phyloP scores from a whole-genome alignment of 345 rosid genomes.

The Pistacia atlantica region DNA sequence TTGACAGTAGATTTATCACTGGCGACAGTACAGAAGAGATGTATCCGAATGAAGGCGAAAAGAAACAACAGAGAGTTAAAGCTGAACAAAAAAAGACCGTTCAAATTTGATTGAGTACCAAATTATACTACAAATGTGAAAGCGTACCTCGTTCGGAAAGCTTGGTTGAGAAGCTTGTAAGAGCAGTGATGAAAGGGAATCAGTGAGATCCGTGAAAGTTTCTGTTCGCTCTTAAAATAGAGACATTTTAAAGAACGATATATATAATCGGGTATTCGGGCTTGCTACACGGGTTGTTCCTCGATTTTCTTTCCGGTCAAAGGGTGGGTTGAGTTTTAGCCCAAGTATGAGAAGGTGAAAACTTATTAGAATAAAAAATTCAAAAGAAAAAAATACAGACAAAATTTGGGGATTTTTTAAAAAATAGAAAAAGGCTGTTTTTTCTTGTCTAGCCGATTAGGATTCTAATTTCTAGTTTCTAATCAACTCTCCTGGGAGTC shows the following conservation, averaged over 20 bases:
- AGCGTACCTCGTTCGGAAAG: conserved; percentile 6
- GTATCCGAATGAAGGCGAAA: background rate
- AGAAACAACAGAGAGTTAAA: background rate
- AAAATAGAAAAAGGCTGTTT: too few relatives aligned
- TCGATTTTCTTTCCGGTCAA: background rate
- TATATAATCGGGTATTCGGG: background rate
- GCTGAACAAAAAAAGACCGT: background rate
- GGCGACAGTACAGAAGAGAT: too few relatives aligned
- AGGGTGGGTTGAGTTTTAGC: background rate
- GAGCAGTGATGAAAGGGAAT: background rate
- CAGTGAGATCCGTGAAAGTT: background rate
- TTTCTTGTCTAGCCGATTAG: too few relatives aligned
- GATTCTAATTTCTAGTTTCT: too few relatives aligned
- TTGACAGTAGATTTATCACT: background rate
- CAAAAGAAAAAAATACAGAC: too few relatives aligned
- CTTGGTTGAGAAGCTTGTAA: background rate
- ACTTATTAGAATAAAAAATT: too few relatives aligned
- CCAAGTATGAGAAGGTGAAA: background rate
- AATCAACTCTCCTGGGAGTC: too few relatives aligned
- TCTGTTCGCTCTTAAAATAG: background rate
- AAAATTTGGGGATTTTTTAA: too few relatives aligned
- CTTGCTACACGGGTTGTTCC: background rate
- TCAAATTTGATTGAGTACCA: background rate
- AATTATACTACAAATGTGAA: background rate
- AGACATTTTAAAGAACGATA: background rate